Base-by-base conservation (phyloP, 495 filamentous ascomycete species). In the Jackrogersella multiformis region DNA sequence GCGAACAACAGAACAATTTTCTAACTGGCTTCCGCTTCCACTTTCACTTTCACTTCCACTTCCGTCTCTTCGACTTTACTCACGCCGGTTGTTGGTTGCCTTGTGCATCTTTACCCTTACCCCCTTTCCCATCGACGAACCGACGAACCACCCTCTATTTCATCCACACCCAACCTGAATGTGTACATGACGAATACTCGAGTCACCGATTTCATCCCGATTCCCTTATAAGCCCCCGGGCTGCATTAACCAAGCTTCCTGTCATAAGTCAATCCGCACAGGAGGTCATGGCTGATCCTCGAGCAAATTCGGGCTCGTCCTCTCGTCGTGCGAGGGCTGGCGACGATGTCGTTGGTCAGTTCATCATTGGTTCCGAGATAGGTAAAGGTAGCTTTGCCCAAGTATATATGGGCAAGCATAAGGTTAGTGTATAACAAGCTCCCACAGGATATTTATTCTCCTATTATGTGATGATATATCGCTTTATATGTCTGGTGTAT, bases 331-430 rank as follows among this genome's bases (percentile, higher is more conserved):
- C 66, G 46, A 78, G 65, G 71, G 63, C 73, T 36, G 76, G 81
- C 68, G 89, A 91, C 62, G 85, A 88, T 82, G 77, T 86, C 41
- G 86, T 97, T 72, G 93, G 93, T 41, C 83, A 84, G 59, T 97
- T 94, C 74, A 84, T 83, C 62, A 85, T 92, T 70, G 83, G 91
- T 64, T 88, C 90, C 55, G 89, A 97, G 79, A 96, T 97, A 70
- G 94, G 94, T 52, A 92, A 92, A 80, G 94, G 94, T 36, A 97
- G 94, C 85, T 97, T 97, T 82, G 94, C 94, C 61, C 92, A 91
- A 56, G 94, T 97, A 64, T 97, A 93, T 75, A 87, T 89, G 75
- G 94, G 91, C 69, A 86, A 88, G 39, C 92, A 95, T 75, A 89
- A 88, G 78, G 93, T 96, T 81, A 81, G 90, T 85, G 67, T 48